Base-by-base conservation (phyloP, 352 stramenopile species). In the Phytophthora niederhauseri region DNA sequence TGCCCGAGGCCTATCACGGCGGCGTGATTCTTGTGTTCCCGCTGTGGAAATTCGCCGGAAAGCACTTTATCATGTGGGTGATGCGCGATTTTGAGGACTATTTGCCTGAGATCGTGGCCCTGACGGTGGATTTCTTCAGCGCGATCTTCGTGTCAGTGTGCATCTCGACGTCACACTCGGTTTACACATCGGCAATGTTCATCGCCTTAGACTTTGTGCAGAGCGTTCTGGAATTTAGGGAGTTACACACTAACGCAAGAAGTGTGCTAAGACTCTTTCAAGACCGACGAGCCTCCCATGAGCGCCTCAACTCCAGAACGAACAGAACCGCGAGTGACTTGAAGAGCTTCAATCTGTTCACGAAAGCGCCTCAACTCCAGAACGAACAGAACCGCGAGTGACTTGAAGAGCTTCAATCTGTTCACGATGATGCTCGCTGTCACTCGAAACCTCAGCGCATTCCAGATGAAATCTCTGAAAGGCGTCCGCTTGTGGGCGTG, bases 81-180 rank as follows among this genome's bases (percentile, higher is more conserved):
- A 50, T 50, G 43, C 41, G 41, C 6, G 41, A 48, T 48, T 19
- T 48, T 2, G 41, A 48, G 15, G 41, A 48, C 15, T 48, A 20
- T 20, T 20, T 48, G 19, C 41, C 41, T 24, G 43, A 50, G 8
- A 50, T 50, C 4, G 43, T 50, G 7, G 41, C 41, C 4, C 41
- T 49, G 2, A 49, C 41, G 3, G 41, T 49, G 43, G 43, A 50
- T 50, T 50, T 24, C 43, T 50, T 50, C 43, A 50, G n/a, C n/a
- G n/a, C 43, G 2, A 22, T 50, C 5, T 50, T 26, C n/a, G n/a
- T 26, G 26, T 50, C 43, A 12, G 6, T 6, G 17, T 26, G 43
- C 9, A 26, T 50, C 6, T 50, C 43, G 43, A 50, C 43, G 6
- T 22, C 43, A 4, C n/a, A 50, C n/a, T 50, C n/a, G 7, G 43